Evolutionary conservation across 2,329 filamentous ascomycete genomes (phyloP).

Genomic region (Fusarium sp.): DNA sequence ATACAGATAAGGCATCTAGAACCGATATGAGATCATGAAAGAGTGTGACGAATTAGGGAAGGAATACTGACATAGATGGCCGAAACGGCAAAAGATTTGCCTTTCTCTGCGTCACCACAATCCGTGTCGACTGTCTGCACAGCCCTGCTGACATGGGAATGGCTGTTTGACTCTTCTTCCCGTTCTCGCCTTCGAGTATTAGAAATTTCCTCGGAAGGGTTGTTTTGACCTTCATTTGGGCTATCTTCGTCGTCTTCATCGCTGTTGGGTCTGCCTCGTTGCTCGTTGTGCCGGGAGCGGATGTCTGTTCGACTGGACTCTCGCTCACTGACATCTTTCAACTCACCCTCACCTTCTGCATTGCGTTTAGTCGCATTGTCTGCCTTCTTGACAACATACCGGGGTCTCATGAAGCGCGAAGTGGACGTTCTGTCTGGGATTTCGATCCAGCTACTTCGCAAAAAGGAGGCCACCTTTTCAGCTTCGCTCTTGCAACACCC

Average conservation of each 20-base stretch:
- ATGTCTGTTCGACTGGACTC: neutral
- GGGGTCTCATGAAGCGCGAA: neutral
- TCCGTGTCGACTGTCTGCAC: too few species aligned
- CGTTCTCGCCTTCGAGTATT: neutral
- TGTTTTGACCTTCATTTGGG: too few species aligned
- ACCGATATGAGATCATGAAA: accelerated
- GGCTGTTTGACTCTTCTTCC: too few species aligned
- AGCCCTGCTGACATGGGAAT: too few species aligned
- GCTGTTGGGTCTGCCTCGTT: too few species aligned
- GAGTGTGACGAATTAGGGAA: accelerated
- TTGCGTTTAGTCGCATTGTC: neutral
- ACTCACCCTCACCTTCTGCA: neutral
- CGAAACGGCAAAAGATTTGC: neutral
- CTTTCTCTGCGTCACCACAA: neutral
- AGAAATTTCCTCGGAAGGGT: neutral
- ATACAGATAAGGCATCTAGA: neutral
- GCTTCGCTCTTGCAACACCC: neutral
- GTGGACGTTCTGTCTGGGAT: neutral
- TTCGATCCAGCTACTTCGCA: neutral
- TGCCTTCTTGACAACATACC: neutral
- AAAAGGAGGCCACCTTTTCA: neutral
- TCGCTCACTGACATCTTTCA: neutral
- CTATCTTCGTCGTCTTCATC: too few species aligned
- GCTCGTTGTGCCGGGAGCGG: neutral
- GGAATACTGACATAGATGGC: neutral